Evolutionary conservation across 192 early-diverging fungal genomes (phyloP).

Genomic region (Oehlia diaphana): DNA sequence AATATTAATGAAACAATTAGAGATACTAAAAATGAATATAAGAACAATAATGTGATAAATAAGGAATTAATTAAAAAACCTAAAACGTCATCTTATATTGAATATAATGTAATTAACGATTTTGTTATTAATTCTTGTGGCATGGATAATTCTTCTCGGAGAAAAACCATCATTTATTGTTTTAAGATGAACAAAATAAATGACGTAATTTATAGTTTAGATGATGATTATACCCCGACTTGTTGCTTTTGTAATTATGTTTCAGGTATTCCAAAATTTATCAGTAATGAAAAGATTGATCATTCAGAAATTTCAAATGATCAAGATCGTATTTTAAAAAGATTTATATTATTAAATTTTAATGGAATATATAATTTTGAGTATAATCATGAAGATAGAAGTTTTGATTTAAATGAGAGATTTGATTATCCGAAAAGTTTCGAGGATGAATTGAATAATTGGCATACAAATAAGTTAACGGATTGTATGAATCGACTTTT

Average conservation of each 20-base stretch:
- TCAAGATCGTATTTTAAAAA: background rate
- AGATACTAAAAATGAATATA: too few relatives aligned
- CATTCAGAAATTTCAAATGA: background rate
- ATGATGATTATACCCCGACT: background rate
- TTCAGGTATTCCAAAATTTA: background rate
- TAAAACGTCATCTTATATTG: too few relatives aligned
- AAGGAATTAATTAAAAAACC: too few relatives aligned
- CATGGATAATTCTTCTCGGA: too few relatives aligned
- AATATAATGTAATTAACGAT: too few relatives aligned
- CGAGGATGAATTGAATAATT: background rate
- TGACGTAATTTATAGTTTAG: too few relatives aligned
- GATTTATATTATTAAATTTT: background rate
- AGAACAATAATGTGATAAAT: too few relatives aligned
- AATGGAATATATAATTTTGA: background rate
- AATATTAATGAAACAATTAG: too few relatives aligned
- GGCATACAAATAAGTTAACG: background rate
- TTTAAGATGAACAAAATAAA: too few relatives aligned
- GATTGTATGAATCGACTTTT: background rate
- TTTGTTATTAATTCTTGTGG: too few relatives aligned
- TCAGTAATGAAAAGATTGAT: background rate
- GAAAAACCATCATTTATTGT: too few relatives aligned
- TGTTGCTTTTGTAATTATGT: background rate
- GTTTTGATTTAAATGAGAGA: background rate
- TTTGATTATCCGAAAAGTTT: background rate
- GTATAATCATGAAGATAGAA: background rate